Evolutionary conservation across 139 green algal genomes (phyloP), one percentile per base, ranked within the genome.

Genomic region (Closterium sp.): DNA sequence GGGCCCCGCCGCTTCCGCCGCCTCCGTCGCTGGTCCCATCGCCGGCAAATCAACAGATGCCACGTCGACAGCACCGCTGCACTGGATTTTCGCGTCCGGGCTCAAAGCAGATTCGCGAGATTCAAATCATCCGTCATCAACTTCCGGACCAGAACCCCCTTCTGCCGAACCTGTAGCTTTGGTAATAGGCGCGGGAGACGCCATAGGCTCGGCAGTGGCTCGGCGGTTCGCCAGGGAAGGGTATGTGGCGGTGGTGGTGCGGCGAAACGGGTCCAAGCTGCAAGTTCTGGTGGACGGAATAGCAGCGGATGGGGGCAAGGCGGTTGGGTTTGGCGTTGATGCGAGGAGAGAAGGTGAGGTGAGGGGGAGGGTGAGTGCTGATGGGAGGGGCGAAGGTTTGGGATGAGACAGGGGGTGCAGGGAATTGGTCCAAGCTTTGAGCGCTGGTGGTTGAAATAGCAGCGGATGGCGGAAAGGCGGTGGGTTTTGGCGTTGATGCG

Each of bases 181-280:
- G 28, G 87, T 90, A n/a, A 34, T 90, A 25, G 87, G 87, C 9
- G 87, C 87, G 31, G 87, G 87, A 25, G 87, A 84, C 34, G 87
- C 87, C 25, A 90, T 33, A 90, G 87, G 87, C 31, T 35, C 28
- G 34, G 87, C 87, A 36, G 28, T 90, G 31, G 34, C 34, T n/a
- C 35, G 36, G 25, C 23, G 34, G 35, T 83, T 90, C 31, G 87
- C 87, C 28, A 36, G n/a, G 34, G 34, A 31, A n/a, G 87, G 87
- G 6, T 90, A 90, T 83, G 87, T 83, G 34, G 87, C 33, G 35
- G 66, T 31, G 34, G 34, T 34, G 28, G 87, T 83, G 23, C 33
- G 87, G 35, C 84, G 87, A 7, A 88, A 36, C 25, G 85, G 85
- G 19, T 33, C 33, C 30, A 88, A 55, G 10, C 85, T 88, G 28